Evolutionary conservation across 352 stramenopile genomes (phyloP).

Genomic region (Pythium apleroticum): DNA sequence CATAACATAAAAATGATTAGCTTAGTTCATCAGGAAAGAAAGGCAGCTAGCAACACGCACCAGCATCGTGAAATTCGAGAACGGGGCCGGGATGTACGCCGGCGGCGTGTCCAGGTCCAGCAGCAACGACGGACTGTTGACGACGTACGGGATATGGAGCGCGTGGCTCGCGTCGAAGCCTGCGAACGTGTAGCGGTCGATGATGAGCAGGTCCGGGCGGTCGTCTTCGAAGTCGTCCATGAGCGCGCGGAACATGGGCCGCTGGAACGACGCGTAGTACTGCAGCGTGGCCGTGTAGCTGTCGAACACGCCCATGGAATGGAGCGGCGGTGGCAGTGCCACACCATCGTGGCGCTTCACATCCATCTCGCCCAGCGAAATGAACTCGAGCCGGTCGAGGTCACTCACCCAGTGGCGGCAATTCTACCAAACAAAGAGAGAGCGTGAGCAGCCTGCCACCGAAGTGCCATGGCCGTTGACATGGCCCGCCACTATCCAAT

Average conservation of each 20-base stretch:
- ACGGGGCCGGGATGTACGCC: slow-evolving; percentile 75
- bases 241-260: slow-evolving; percentile 66
- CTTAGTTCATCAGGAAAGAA: background rate
- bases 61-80: slow-evolving; percentile 81
- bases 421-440: slow-evolving; percentile 40
- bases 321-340: slow-evolving; percentile 36
- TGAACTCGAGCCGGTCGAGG: slow-evolving; percentile 75
- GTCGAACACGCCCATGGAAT: slow-evolving; percentile 50
- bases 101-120: slow-evolving; percentile 85
- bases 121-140: slow-evolving; percentile 81
- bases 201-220: slow-evolving; percentile 61
- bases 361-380: slow-evolving; percentile 66
- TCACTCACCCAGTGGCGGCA: slow-evolving; percentile 79
- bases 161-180: slow-evolving; percentile 67
- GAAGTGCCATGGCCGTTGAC: too few species aligned
- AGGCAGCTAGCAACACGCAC: too few species aligned
- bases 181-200: slow-evolving; percentile 84
- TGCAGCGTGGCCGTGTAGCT: slow-evolving; percentile 66
- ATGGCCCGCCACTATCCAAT: background rate
- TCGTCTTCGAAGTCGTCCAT: slow-evolving; percentile 65
- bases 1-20: background rate
- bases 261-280: slow-evolving; percentile 79
- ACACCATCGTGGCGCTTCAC: slow-evolving; percentile 34
- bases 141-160: slow-evolving; percentile 69
- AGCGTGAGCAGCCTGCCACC: too few species aligned